A percentile compares a stretch with the other conserved stretches of the same genome.
Conservation (phyloP, 2,329 filamentous ascomycete species). For the Didymella arachidicola region DNA sequence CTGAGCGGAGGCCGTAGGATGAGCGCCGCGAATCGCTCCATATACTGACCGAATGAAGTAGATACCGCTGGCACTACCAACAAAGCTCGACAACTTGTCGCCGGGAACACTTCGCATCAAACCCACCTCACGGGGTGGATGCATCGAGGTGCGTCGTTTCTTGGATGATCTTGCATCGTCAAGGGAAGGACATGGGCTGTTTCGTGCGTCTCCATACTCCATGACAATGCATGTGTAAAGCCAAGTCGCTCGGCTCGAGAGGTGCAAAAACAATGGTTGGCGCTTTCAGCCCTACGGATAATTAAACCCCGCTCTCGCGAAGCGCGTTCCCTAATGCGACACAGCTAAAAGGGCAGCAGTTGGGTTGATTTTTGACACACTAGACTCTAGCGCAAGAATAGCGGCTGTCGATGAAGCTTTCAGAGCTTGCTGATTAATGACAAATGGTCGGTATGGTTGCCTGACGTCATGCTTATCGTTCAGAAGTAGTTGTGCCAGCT, state of each 20-base stretch:
- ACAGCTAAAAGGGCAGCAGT: neutral
- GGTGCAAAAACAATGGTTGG: neutral
- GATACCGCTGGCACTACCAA: constrained; percentile 67
- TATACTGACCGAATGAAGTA: constrained; percentile 66
- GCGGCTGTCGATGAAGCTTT: neutral
- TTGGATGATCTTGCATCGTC: constrained; percentile 22
- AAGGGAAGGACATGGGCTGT: constrained; percentile 1
- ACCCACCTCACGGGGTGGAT: constrained; percentile 53
- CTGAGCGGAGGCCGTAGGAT: constrained; percentile 26
- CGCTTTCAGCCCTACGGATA: constrained; percentile 14
- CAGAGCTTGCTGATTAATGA: neutral
- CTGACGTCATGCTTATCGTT: constrained; percentile 2
- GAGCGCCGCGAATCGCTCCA: constrained; percentile 53
- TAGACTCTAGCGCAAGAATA: neutral
- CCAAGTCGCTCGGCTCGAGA: neutral
- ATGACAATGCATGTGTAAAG: constrained; percentile 6
- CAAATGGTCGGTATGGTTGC: neutral
- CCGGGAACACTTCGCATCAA: constrained; percentile 61
- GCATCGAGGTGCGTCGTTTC: constrained; percentile 26
- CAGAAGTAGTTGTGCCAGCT: constrained; percentile 24
- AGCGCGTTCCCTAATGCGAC: neutral
- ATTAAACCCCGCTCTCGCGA: constrained; percentile 23
- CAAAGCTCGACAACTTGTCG: constrained; percentile 60
- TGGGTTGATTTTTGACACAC: neutral
- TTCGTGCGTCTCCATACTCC: constrained; percentile 17